phyloP scores from a whole-genome alignment of 139 green algal genomes.

The Spirogloea muscicola region DNA sequence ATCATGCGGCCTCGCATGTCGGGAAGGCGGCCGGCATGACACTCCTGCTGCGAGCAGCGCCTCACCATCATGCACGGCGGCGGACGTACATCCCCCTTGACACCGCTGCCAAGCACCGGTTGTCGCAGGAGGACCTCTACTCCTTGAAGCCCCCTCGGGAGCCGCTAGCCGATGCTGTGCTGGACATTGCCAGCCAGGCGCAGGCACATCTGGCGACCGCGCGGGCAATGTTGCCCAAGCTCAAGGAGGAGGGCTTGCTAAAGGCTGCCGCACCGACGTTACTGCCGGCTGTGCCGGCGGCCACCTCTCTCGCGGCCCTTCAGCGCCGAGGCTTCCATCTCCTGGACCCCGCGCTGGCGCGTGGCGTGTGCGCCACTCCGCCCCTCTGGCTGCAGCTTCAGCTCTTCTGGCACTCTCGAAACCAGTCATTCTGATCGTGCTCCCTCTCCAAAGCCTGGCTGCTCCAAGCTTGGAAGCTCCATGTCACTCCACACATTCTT shows the following conservation, averaged over 20 bases:
- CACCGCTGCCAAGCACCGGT: constrained; percentile 23
- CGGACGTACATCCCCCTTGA: constrained; percentile 45
- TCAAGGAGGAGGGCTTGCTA: background rate
- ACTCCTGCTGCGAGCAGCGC: constrained; percentile 32
- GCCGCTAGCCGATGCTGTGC: constrained; percentile 25
- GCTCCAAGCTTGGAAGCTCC: no score
- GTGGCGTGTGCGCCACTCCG: constrained; percentile 5
- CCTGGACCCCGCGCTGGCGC: constrained; percentile 4
- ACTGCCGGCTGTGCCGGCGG: constrained; percentile 4
- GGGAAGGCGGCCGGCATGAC: constrained; percentile 44
- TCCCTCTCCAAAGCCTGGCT: no score
- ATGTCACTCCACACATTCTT: no score
- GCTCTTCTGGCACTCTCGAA: constrained; percentile 11
- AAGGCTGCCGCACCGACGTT: background rate
- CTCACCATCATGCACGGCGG: constrained; percentile 8
- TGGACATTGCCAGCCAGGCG: constrained; percentile 33
- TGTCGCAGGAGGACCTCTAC: constrained; percentile 41
- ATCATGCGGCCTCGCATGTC: constrained; percentile 51
- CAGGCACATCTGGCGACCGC: constrained; percentile 43
- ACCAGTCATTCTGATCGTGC: no score
- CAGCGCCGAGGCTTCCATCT: constrained; percentile 30
- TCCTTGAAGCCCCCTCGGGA: background rate
- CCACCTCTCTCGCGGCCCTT: constrained; percentile 9
- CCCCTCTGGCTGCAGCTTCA: constrained; percentile 25
- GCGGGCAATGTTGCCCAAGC: background rate